Base-by-base conservation (phyloP, 2,329 filamentous ascomycete genomes). In the Teratosphaeria epicoccoides region DNA sequence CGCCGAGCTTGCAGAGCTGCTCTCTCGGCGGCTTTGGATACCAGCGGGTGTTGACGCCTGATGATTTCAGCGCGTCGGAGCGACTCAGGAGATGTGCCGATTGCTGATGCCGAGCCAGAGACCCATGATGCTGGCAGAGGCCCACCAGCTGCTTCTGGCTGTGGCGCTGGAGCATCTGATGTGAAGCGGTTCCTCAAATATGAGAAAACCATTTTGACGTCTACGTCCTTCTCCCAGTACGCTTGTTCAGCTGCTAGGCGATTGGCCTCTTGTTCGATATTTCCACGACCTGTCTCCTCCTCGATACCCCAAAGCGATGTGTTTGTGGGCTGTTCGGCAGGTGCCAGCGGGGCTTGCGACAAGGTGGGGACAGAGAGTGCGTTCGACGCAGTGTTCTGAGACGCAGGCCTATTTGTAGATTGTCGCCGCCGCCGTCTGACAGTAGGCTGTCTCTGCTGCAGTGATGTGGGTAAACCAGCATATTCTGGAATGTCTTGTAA, bases 151-250 rank as follows among this genome's bases (percentile, higher is more conserved):
- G 25, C 44, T 23, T 23, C 23, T 14, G 44, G 20, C 22, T 14
- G 44, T 14, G 44, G 23, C 22, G 17, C 22, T 14, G 44, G 23
- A 9, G 44, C 23, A 24, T 46, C 23, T 24, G 44, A 6, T 17
- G 81, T 75, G 67, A 95, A 91, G 53, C 87, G 83, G 17, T 81
- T 85, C 52, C 84, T 81, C 25, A 95, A 77, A 65, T 93, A 97
- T 47, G 84, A 82, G 73, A 97, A 97, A 28, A 97, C 87, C 67
- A 95, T 85, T 65, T 86, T 87, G 58, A 96, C 81, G 63, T 97
- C 90, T 4, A 97, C 78, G 50, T 95, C 87, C 54, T 85, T 83
- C 70, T 97, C 90, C 93, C 93, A 98, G 64, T 95, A 93, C 29
- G 93, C 87, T 22, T 73, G 73, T 53, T 82, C 79, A 70, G 67